Conservation (phyloP, 345 rosid species). For the Ceriops decandra region DNA sequence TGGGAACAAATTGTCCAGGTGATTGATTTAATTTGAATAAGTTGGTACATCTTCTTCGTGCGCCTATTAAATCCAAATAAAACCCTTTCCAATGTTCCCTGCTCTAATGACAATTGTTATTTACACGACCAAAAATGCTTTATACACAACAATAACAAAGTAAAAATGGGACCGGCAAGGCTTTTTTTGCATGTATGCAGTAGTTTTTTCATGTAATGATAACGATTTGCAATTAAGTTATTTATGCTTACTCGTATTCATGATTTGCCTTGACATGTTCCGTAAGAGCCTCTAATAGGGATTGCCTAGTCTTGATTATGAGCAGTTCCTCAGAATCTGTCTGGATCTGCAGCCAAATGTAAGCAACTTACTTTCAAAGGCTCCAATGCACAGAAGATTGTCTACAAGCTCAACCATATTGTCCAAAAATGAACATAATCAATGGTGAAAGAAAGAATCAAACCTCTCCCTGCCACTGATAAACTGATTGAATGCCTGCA, state of each 20-base stretch:
- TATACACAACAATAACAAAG: not conserved
- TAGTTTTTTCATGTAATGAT: no score
- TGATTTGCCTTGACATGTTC: conserved; percentile 92
- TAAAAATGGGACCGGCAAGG: no score
- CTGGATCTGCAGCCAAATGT: conserved; percentile 51
- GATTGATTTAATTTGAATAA: not conserved
- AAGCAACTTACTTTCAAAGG: conserved; percentile 2
- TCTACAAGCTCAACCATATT: not conserved
- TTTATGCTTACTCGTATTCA: conserved; percentile 76
- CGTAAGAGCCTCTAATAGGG: conserved; percentile 68
- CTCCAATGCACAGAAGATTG: not conserved
- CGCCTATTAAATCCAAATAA: not conserved
- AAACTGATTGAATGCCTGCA: conserved; percentile 86
- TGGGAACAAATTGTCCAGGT: not conserved
- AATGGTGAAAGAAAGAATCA: not conserved
- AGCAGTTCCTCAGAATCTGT: conserved; percentile 85
- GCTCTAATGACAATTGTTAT: not conserved
- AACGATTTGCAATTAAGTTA: not conserved
- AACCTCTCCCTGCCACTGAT: conserved; percentile 93
- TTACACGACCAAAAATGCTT: not conserved
- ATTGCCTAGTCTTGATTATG: conserved; percentile 85
- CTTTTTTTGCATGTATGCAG: no score
- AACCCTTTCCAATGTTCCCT: no score
- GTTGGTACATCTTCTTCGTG: no score
- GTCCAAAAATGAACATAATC: not conserved